These are phyloP conservation scores for Penicillium sp. DNA, from an alignment of 2,329 filamentous ascomycete species.

Conservation along the genomic window DNA sequence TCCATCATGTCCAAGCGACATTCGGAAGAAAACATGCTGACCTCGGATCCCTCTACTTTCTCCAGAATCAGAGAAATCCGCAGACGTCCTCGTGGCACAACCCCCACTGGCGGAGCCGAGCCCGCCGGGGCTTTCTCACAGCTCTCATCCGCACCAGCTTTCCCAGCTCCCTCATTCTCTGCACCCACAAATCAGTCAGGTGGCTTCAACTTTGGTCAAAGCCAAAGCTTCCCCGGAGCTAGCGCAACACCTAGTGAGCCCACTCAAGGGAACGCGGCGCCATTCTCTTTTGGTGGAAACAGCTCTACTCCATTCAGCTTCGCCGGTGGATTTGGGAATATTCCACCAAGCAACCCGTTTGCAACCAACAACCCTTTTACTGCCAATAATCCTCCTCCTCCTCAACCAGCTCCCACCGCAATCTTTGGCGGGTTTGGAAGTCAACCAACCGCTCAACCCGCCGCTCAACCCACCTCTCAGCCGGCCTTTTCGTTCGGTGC, in stretches of 20 bases:
- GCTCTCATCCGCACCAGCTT: conserved; percentile 21
- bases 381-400: conserved; percentile 16
- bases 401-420: conserved; percentile 14
- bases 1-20: conserved; percentile 6
- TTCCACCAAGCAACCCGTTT: conserved; percentile 30
- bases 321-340: conserved; percentile 17
- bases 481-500: conserved; percentile 26
- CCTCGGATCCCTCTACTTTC: not conserved
- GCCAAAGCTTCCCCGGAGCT: conserved; percentile 34
- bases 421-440: conserved; percentile 22
- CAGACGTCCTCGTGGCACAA: conserved; percentile 26
- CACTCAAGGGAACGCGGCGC: conserved; percentile 18
- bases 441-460: conserved; percentile 21
- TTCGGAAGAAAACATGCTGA: not conserved
- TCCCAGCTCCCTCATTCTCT: conserved; percentile 12
- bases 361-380: conserved; percentile 19
- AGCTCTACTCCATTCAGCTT: conserved; percentile 27
- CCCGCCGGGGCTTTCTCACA: conserved; percentile 20
- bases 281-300: conserved; percentile 30
- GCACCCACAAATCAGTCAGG: conserved; percentile 19
- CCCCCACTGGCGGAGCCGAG: conserved; percentile 24
- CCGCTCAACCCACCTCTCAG: conserved; percentile 19
- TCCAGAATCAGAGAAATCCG: conserved; percentile 40
- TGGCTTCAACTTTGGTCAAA: conserved; percentile 32
- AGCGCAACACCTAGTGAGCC: conserved; percentile 21